Evolutionary conservation across 805 yeast genomes (phyloP).

Genomic region (Wickerhamiella sorbophila): DNA sequence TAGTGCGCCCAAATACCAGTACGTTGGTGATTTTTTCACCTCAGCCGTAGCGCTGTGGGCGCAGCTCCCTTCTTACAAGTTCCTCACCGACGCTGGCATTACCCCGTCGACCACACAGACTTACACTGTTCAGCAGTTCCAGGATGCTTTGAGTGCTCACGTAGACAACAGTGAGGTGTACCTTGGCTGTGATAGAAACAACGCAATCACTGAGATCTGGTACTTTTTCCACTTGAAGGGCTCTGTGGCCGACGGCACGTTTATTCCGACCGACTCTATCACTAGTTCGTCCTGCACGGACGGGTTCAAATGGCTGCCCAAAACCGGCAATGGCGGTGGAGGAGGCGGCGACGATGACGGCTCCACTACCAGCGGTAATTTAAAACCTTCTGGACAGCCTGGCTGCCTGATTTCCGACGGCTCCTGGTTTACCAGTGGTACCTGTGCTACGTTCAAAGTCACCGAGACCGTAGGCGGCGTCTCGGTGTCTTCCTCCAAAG

Average conservation of each 20-base stretch:
- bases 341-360: conserved; percentile 16
- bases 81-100: conserved; percentile 55
- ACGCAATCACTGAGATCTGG: conserved; percentile 55
- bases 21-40: conserved; percentile 57
- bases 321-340: conserved; percentile 30
- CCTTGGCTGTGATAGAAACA: conserved; percentile 40
- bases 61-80: conserved; percentile 49
- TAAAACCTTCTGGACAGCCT: conserved; percentile 35
- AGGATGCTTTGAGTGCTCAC: conserved; percentile 24
- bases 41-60: conserved; percentile 45
- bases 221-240: conserved; percentile 69
- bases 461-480: conserved; percentile 59
- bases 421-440: conserved; percentile 63
- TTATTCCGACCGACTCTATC: conserved; percentile 41
- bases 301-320: conserved; percentile 65
- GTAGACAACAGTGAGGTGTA: conserved; percentile 39
- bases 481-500: conserved; percentile 52
- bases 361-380: conserved; percentile 32
- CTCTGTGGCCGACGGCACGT: conserved; percentile 50
- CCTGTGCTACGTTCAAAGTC: conserved; percentile 67
- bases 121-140: conserved; percentile 36
- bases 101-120: conserved; percentile 45
- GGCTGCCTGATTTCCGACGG: conserved; percentile 85
- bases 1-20: conserved; percentile 20
- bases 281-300: conserved; percentile 51